These are phyloP conservation scores for Solanum tarapatanum DNA, from an alignment of 257 asterid species.

Conservation along the genomic window DNA sequence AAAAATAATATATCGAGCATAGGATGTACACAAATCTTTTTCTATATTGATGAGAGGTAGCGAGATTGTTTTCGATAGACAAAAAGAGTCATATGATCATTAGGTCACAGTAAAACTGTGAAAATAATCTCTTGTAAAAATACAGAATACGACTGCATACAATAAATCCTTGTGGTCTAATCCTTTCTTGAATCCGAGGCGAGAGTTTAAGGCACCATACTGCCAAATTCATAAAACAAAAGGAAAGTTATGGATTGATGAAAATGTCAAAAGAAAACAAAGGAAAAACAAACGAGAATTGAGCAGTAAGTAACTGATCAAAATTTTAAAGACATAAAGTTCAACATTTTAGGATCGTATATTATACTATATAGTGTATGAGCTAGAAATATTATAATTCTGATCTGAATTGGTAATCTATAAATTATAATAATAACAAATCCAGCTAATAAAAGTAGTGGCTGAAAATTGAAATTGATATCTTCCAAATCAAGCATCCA, in stretches of 20 bases:
- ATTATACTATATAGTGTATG: background rate
- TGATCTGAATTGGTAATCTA: background rate
- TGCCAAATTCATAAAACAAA: background rate
- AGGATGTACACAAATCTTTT: background rate
- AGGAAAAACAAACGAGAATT: background rate
- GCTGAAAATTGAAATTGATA: background rate
- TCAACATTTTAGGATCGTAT: background rate
- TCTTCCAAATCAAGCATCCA: background rate
- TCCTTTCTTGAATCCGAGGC: background rate
- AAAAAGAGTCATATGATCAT: background rate
- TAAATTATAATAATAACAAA: background rate
- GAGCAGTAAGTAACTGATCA: background rate
- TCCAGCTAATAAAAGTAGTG: background rate
- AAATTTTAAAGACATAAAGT: background rate
- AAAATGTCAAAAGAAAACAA: background rate
- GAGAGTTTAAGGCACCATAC: background rate
- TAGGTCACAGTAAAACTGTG: background rate
- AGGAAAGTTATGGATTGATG: background rate
- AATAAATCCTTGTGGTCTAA: background rate
- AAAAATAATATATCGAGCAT: background rate
- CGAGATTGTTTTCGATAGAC: background rate
- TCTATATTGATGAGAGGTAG: background rate
- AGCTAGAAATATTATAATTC: background rate
- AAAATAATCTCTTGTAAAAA: background rate
- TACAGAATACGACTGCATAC: rapidly evolving